Evolutionary conservation across 2,329 filamentous ascomycete species (phyloP).

Genomic region (Aspergillus sp.): DNA sequence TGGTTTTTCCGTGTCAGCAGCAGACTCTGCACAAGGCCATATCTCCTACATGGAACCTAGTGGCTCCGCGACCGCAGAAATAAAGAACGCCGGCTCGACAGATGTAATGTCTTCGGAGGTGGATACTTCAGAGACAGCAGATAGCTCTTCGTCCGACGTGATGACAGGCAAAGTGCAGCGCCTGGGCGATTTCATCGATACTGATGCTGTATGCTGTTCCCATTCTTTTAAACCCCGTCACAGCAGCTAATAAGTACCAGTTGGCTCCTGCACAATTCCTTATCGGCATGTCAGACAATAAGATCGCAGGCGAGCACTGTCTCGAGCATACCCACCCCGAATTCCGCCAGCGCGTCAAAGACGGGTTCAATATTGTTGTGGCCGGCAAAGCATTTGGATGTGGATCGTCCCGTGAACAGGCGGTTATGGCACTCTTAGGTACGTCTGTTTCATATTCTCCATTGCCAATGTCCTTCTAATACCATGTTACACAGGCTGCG

Average conservation of each 20-base stretch:
- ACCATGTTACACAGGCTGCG: slow-evolving; percentile 6
- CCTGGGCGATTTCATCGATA: slow-evolving; percentile 51
- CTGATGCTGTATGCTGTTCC: slow-evolving; percentile 31
- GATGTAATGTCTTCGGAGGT: background rate
- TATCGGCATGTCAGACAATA: slow-evolving; percentile 30
- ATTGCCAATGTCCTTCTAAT: background rate
- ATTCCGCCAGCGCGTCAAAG: slow-evolving; percentile 41
- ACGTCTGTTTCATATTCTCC: background rate
- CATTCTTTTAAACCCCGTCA: background rate
- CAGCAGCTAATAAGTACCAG: slow-evolving; percentile 17
- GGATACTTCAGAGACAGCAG: background rate
- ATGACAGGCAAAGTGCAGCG: slow-evolving; percentile 41
- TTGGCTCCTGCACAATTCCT: slow-evolving; percentile 46
- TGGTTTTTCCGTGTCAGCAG: background rate
- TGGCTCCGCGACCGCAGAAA: background rate
- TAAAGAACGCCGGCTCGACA: background rate
- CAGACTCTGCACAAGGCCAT: background rate
- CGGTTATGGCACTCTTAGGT: slow-evolving; percentile 45
- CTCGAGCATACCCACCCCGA: slow-evolving; percentile 44
- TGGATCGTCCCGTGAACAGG: slow-evolving; percentile 50
- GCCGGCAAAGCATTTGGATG: slow-evolving; percentile 51
- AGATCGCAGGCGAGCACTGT: slow-evolving; percentile 43
- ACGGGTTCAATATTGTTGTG: slow-evolving; percentile 46
- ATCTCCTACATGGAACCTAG: slow-evolving; percentile 16
- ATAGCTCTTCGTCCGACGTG: background rate